Conservation (phyloP, 495 filamentous ascomycete species). For the Jackrogersella minutella region DNA sequence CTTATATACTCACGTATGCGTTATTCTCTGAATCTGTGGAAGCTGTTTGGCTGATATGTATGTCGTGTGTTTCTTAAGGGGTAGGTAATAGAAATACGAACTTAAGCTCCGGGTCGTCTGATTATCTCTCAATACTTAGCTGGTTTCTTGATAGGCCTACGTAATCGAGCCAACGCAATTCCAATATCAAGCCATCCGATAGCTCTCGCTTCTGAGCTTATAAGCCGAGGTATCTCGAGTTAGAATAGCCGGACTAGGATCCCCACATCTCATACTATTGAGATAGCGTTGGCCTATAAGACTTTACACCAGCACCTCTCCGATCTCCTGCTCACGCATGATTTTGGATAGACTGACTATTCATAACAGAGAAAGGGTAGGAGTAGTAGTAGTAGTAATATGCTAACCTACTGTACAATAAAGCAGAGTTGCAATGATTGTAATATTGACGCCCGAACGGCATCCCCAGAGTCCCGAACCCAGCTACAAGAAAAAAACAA, state of each 20-base stretch:
- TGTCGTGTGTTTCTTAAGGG: not conserved
- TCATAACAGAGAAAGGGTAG: constrained; percentile 26
- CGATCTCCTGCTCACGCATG: no score
- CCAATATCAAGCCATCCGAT: not conserved
- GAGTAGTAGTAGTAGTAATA: constrained; percentile 18
- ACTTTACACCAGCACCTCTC: no score
- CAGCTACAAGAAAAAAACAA: constrained; percentile 5
- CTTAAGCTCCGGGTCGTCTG: not conserved
- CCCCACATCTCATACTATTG: not conserved
- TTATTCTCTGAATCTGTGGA: not conserved
- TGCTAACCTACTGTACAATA: constrained; percentile 22
- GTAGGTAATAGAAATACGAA: not conserved
- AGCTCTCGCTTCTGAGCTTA: not conserved
- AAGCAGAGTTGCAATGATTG: constrained; percentile 23
- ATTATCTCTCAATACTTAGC: not conserved
- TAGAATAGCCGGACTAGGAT: not conserved
- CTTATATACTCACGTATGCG: not conserved
- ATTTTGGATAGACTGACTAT: constrained; percentile 1
- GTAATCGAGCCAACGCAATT: not conserved
- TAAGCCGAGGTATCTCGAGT: not conserved
- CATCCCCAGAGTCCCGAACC: constrained; percentile 12
- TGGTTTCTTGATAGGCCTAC: not conserved
- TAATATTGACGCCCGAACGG: constrained; percentile 8
- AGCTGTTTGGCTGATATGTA: not conserved
- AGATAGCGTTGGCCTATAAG: no score